phyloP scores from a whole-genome alignment of 495 filamentous ascomycete genomes.

The Oleoguttula mirabilis region DNA sequence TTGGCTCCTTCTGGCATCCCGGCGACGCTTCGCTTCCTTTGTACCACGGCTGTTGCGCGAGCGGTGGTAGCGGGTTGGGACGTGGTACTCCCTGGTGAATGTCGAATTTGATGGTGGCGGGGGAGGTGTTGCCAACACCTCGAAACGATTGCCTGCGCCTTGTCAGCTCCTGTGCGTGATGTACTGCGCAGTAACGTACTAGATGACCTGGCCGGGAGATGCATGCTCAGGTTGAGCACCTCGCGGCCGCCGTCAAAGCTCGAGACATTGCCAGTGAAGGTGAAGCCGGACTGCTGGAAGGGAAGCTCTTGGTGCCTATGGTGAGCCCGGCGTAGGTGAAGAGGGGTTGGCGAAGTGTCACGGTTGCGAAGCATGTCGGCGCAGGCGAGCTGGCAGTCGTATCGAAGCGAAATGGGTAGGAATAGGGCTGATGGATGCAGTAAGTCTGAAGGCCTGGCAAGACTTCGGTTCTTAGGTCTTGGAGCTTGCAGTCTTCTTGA shows the following conservation, averaged over 20 bases:
- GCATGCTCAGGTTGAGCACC: slow-evolving; percentile 12
- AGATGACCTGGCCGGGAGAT: slow-evolving; percentile 4
- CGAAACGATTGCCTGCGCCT: slow-evolving; percentile 16
- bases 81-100: neutral
- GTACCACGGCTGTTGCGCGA: slow-evolving; percentile 8
- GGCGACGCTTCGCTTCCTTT: slow-evolving; percentile 11
- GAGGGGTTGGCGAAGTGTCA: neutral
- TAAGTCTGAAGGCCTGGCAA: neutral
- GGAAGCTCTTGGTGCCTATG: neutral
- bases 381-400: neutral
- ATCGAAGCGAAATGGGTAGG: neutral
- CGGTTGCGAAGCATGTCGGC: neutral
- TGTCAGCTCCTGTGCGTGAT: neutral
- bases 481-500: too few relatives aligned
- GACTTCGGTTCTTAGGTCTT: slow-evolving; percentile 9
- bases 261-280: neutral
- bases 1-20: slow-evolving; percentile 7
- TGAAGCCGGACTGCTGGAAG: too few relatives aligned
- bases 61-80: slow-evolving; percentile 2
- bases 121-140: neutral
- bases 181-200: slow-evolving; percentile 8
- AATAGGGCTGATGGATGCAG: slow-evolving; percentile 5
- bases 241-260: neutral
- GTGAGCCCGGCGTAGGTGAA: slow-evolving; percentile 1
- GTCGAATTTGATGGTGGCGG: neutral